phyloP scores from a whole-genome alignment of 345 rosid genomes.

The Ricinus communis region DNA sequence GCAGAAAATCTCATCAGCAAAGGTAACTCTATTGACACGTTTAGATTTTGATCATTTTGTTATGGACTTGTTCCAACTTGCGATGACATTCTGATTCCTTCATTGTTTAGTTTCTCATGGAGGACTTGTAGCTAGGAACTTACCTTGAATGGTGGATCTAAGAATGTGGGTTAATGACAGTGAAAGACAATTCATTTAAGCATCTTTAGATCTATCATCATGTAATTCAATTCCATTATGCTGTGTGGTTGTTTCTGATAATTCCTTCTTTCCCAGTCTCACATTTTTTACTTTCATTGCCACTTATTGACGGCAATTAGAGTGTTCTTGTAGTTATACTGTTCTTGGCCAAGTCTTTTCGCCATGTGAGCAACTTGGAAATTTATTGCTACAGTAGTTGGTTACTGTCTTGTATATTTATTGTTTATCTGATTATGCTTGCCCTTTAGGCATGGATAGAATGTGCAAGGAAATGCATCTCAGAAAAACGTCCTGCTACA shows the following conservation, averaged over 20 bases:
- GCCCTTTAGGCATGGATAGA: constrained; percentile 58
- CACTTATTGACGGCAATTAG: neutral
- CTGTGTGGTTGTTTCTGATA: neutral
- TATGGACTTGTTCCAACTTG: neutral
- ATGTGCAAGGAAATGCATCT: constrained; percentile 46
- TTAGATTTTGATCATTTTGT: neutral
- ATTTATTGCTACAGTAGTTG: constrained; percentile 5
- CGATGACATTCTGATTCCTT: neutral
- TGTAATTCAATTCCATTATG: neutral
- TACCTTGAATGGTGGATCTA: neutral
- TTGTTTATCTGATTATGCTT: constrained; percentile 21
- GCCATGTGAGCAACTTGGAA: neutral
- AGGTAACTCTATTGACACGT: constrained; percentile 48
- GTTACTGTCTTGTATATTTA: neutral
- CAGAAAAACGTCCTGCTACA: constrained; percentile 38
- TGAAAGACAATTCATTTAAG: neutral
- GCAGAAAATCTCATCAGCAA: constrained; percentile 49
- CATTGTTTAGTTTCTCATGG: neutral
- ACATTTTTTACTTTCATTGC: neutral
- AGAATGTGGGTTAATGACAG: neutral
- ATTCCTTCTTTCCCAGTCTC: neutral
- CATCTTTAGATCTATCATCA: neutral
- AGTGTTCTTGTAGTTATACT: neutral
- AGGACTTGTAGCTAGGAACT: neutral
- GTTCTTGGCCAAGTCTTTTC: constrained; percentile 1